phyloP scores from a whole-genome alignment of 1,284 basidiomycete species.

The Moniliophthora roreri region DNA sequence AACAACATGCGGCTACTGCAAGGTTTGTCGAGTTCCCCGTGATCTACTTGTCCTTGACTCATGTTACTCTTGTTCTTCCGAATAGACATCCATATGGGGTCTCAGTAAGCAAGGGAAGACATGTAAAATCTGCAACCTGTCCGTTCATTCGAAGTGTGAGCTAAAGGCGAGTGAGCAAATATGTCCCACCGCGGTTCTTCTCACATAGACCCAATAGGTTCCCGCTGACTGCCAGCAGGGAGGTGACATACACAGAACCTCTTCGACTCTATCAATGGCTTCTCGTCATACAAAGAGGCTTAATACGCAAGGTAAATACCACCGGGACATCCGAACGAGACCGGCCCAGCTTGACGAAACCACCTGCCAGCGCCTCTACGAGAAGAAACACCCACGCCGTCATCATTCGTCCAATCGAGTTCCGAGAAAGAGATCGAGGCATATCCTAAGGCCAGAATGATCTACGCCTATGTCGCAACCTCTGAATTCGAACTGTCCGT shows the following conservation, averaged over 20 bases:
- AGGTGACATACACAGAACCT: conserved; percentile 8
- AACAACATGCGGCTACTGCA: conserved; percentile 78
- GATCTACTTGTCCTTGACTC: background rate
- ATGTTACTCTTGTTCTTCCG: background rate
- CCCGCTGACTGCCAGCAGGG: conserved; percentile 64
- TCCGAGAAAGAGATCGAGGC: conserved; percentile 38
- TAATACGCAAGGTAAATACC: conserved; percentile 7
- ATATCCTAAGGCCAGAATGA: conserved; percentile 52
- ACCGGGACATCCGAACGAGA: background rate
- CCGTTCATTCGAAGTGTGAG: conserved; percentile 84
- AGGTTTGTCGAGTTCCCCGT: conserved; percentile 42
- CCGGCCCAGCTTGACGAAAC: background rate
- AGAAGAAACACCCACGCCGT: conserved; percentile 43
- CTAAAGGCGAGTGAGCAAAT: conserved; percentile 56
- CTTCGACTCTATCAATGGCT: background rate
- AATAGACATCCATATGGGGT: conserved; percentile 81
- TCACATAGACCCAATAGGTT: conserved; percentile 43
- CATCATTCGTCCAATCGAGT: conserved; percentile 50
- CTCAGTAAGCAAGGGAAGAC: conserved; percentile 82
- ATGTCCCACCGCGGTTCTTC: background rate
- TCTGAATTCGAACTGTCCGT: conserved; percentile 76
- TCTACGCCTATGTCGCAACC: conserved; percentile 70
- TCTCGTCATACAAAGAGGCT: conserved; percentile 9
- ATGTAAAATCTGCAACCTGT: conserved; percentile 74
- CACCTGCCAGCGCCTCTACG: background rate